Evolutionary conservation across 202 grass and related monocot species (phyloP), one percentile per base, ranked within the genome.

Genomic region (Setaria viridis): DNA sequence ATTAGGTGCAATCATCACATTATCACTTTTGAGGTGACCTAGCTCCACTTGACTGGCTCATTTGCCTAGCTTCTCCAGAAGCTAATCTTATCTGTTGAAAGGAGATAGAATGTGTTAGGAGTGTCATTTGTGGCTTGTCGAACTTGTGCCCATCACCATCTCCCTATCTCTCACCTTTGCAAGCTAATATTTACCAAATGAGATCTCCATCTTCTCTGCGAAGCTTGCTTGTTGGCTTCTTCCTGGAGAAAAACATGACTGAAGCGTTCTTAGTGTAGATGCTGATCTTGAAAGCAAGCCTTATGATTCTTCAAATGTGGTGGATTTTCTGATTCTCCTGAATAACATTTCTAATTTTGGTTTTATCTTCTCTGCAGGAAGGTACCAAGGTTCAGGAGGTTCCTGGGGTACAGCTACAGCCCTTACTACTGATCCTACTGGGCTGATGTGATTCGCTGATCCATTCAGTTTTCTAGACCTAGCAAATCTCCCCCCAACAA

Each of bases 341-440:
- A 57, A 55, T 70, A n/a, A 32, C 5, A 81, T 81, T 29, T 56
- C 4, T 80, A 11, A 42, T 9, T 9, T 57, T 19, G 57, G 14
- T 33, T 82, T 47, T 58, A 45, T 81, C 51, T 53, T 25, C 1
- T 47, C 55, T 72, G 67, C 67, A 72, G 67, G 80, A 94, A 80
- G 84, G 67, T 77, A 47, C 89, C 89, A 29, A 89, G 89, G 78
- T 91, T 89, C 79, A 91, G 89, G 81, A 89, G 89, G 84, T 85
- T 79, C n/a, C 64, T 60, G 66, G 67, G 81, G 53, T 94, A 83
- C 70, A 78, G 56, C 59, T 93, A 84, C 71, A 84, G 70, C 54
- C 90, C 92, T 46, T 94, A 94, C 79, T 89, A 87, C 56, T 94
- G 81, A 92, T 82, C 76, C 54, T 81, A 58, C 83, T 69, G 48